phyloP scores from a whole-genome alignment of 2,329 filamentous ascomycete genomes.

The Colletotrichum tamarilloi region DNA sequence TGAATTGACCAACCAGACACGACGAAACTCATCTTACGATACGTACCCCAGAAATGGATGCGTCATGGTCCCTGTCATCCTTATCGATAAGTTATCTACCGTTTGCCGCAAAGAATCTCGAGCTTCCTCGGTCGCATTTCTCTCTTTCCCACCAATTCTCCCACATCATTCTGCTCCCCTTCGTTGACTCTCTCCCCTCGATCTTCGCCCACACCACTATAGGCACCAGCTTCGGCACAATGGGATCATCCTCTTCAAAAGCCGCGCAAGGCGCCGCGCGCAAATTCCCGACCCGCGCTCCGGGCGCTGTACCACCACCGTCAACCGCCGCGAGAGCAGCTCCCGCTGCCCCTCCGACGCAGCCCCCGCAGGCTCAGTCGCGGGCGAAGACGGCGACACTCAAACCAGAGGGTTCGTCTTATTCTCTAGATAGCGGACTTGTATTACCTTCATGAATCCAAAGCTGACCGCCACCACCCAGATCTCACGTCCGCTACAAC shows the following conservation, averaged over 20 bases:
- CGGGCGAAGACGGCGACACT: conserved; percentile 37
- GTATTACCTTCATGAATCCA: background rate
- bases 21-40: background rate
- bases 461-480: conserved; percentile 36
- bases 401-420: conserved; percentile 40
- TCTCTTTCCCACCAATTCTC: background rate
- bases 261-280: conserved; percentile 52
- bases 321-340: conserved; percentile 27
- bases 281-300: conserved; percentile 56
- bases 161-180: background rate
- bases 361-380: conserved; percentile 27
- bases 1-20: background rate
- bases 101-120: conserved; percentile 2
- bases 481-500: conserved; percentile 52
- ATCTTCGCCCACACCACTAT: background rate
- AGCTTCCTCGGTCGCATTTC: conserved; percentile 1
- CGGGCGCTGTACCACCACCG: conserved; percentile 39
- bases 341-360: conserved; percentile 37
- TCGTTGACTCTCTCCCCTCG: background rate
- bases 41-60: conserved; percentile 5
- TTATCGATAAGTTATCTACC: conserved; percentile 26
- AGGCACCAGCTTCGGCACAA: conserved; percentile 34
- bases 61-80: conserved; percentile 13
- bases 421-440: no score
- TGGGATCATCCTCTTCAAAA: conserved; percentile 62